Evolutionary conservation across 192 early-diverging fungal genomes (phyloP).

Genomic region (Pecoramyces ruminantium): DNA sequence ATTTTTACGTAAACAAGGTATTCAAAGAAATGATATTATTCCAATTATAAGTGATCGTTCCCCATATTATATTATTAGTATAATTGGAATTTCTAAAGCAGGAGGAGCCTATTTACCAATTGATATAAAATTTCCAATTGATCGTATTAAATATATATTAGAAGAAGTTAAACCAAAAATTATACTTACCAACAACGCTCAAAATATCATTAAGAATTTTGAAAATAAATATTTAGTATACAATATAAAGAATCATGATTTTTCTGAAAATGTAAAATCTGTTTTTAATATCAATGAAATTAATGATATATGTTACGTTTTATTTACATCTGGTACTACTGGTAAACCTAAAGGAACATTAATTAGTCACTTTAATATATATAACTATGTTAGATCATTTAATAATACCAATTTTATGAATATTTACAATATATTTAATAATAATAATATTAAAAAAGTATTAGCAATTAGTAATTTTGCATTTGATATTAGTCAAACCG

Average conservation of each 20-base stretch:
- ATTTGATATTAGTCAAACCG: neutral
- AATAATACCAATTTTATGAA: neutral
- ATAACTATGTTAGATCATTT: slow-evolving; percentile 1
- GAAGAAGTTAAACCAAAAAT: neutral
- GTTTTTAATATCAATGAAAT: neutral
- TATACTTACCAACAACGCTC: neutral
- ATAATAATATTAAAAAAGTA: neutral
- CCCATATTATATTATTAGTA: neutral
- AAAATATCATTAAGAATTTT: neutral
- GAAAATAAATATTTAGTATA: neutral
- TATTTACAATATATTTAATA: neutral
- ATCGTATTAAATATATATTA: slow-evolving; percentile 8
- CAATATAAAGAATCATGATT: neutral
- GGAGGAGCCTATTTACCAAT: slow-evolving; percentile 17
- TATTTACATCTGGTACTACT: slow-evolving; percentile 10
- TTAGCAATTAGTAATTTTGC: neutral
- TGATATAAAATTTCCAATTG: slow-evolving; percentile 10
- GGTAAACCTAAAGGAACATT: slow-evolving; percentile 13
- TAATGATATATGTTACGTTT: neutral
- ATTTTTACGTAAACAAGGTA: neutral
- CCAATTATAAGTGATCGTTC: neutral
- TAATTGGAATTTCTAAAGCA: slow-evolving; percentile 11
- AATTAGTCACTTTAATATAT: slow-evolving; percentile 7
- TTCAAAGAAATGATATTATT: neutral
- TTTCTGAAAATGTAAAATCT: neutral